phyloP scores from a whole-genome alignment of 148 eudicot species.

The Camellia granthamiana region DNA sequence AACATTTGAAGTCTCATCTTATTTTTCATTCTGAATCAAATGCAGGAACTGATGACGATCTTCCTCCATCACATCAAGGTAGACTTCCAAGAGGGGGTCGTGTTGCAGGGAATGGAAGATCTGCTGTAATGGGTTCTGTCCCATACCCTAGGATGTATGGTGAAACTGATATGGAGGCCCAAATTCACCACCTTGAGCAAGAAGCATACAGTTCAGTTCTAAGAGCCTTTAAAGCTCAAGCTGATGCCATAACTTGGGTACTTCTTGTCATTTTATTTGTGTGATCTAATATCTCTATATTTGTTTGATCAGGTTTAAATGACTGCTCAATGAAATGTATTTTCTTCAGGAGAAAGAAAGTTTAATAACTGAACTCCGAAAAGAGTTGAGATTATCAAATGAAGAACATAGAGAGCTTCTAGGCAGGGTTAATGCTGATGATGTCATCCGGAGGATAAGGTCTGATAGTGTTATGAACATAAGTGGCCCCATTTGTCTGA shows the following conservation, averaged over 20 bases:
- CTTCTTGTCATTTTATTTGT: conserved; percentile 6
- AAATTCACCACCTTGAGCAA: conserved; percentile 59
- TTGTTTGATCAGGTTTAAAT: conserved; percentile 21
- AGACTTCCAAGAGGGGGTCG: conserved; percentile 47
- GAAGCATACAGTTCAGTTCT: conserved; percentile 67
- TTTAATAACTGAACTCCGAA: conserved; percentile 82
- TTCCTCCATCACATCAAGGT: conserved; percentile 52
- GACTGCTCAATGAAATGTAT: conserved; percentile 24
- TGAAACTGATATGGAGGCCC: conserved; percentile 54
- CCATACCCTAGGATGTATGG: conserved; percentile 40
- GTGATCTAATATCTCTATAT: conserved; percentile 14
- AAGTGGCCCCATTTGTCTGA: background rate
- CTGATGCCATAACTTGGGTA: conserved; percentile 74
- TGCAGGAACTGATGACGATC: conserved; percentile 66
- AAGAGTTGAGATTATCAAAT: conserved; percentile 83
- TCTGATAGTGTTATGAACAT: conserved; percentile 15
- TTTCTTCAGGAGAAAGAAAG: conserved; percentile 64
- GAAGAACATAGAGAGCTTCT: conserved; percentile 89
- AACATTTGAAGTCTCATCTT: background rate
- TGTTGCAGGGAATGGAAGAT: conserved; percentile 48
- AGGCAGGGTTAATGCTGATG: conserved; percentile 70
- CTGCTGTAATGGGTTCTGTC: conserved; percentile 24
- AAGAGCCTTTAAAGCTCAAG: conserved; percentile 73
- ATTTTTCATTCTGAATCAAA: conserved; percentile 9
- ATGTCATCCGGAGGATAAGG: conserved; percentile 79